Evolutionary conservation across 257 asterid genomes (phyloP).

Genomic region (Dorcoceras hygrometricum): DNA sequence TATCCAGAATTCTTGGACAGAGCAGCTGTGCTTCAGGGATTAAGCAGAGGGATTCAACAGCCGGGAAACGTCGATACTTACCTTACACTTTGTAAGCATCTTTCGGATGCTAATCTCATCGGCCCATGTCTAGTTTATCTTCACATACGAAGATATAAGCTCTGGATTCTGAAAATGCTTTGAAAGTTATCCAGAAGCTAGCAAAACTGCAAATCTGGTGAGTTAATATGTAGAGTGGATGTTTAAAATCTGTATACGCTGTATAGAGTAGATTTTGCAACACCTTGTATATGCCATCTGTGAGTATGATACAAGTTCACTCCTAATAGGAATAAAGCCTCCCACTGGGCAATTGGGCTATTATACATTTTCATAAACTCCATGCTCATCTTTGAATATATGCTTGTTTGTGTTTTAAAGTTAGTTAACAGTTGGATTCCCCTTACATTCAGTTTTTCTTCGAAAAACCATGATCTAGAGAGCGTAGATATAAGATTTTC

Average conservation of each 20-base stretch:
- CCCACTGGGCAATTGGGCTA: no score
- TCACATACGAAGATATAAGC: conserved; percentile 63
- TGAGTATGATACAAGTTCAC: not conserved
- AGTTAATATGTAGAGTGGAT: not conserved
- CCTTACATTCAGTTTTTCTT: no score
- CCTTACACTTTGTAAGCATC: conserved; percentile 65
- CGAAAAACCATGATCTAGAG: no score
- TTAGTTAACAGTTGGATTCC: no score
- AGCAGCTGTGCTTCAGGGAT: conserved; percentile 80
- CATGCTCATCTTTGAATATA: no score
- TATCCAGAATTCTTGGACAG: conserved; percentile 70
- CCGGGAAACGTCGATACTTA: conserved; percentile 57
- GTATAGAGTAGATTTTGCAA: not conserved
- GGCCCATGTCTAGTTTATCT: conserved; percentile 73
- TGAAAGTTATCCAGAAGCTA: conserved; percentile 32
- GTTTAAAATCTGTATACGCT: not conserved
- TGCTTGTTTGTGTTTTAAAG: no score
- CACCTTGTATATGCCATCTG: not conserved
- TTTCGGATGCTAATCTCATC: conserved; percentile 68
- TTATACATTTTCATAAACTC: no score
- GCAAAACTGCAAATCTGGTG: not conserved
- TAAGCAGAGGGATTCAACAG: conserved; percentile 57
- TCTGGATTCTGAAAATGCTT: conserved; percentile 76
- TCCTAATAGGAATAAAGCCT: no score
- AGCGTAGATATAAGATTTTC: no score